Evolutionary conservation across 768 basidiomycete species (phyloP).

Genomic region (Suillus paluster): DNA sequence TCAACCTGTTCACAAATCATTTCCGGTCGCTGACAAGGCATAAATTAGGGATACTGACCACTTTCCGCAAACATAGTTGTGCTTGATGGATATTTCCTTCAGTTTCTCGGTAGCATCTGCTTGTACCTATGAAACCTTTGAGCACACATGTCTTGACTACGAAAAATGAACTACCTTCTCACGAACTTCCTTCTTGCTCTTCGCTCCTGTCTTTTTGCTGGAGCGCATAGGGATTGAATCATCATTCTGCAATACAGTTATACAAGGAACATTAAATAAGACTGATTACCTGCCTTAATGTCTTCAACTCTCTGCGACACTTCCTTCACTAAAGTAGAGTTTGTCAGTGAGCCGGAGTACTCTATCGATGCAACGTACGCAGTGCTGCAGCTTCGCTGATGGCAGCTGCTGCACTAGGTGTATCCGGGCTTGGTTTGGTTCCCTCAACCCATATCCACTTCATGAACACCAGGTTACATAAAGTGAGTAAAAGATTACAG

Average conservation of each 20-base stretch:
- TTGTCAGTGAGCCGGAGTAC: not conserved
- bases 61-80: conserved; percentile 66
- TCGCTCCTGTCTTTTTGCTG: conserved; percentile 72
- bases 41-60: conserved; percentile 47
- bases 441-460: conserved; percentile 72
- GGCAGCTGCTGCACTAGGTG: conserved; percentile 34
- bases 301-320: conserved; percentile 59
- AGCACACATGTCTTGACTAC: not conserved
- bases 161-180: conserved; percentile 53
- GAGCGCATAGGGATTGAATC: conserved; percentile 65
- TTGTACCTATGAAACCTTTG: conserved; percentile 50
- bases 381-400: conserved; percentile 48
- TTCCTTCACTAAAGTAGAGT: conserved; percentile 51
- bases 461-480: not conserved
- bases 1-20: conserved; percentile 52
- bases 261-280: not conserved
- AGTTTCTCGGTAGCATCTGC: conserved; percentile 59
- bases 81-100: conserved; percentile 58
- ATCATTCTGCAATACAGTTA: conserved; percentile 53
- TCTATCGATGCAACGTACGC: conserved; percentile 37
- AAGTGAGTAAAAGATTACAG: no score
- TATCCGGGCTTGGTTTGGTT: conserved; percentile 13
- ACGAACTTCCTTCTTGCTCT: conserved; percentile 76
- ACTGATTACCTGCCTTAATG: conserved; percentile 52
- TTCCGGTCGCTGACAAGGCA: not conserved